phyloP scores from a whole-genome alignment of 2,329 filamentous ascomycete species.

The Curvularia spicifera region DNA sequence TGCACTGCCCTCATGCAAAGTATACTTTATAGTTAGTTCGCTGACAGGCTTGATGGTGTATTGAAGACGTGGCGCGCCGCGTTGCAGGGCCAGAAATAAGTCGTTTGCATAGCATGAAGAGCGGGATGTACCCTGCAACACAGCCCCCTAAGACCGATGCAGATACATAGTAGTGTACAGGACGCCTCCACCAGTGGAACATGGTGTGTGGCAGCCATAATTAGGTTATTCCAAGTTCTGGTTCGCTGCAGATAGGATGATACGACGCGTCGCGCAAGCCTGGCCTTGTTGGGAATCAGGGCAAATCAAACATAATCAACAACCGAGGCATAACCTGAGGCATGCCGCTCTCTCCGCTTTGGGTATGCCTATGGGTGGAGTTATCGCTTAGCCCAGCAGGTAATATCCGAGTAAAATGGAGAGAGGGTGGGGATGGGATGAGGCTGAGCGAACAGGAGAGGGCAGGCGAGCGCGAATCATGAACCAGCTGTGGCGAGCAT shows the following conservation, averaged over 20 bases:
- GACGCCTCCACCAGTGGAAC: conserved; percentile 4
- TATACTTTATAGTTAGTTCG: neutral
- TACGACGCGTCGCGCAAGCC: conserved; percentile 1
- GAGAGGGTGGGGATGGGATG: conserved; percentile 2
- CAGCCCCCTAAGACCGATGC: neutral
- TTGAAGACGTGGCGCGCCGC: neutral
- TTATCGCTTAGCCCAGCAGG: conserved; percentile 8
- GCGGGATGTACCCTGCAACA: neutral
- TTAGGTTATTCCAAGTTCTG: neutral
- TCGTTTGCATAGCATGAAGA: neutral
- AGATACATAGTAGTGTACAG: neutral
- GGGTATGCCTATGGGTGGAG: neutral
- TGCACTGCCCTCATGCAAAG: neutral
- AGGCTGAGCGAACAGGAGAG: conserved; percentile 2
- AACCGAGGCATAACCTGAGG: conserved; percentile 5
- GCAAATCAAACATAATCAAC: neutral
- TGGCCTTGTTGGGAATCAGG: conserved; percentile 3
- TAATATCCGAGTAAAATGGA: conserved; percentile 9
- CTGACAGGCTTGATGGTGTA: conserved; percentile 1
- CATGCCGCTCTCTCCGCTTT: neutral
- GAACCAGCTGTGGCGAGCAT: neutral
- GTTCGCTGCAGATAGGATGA: conserved; percentile 11
- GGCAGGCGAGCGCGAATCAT: neutral
- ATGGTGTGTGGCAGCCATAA: conserved; percentile 9
- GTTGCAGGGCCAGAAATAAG: neutral